Conservation (phyloP, 1,284 basidiomycete species). For the Hypsizygus ulmarius region DNA sequence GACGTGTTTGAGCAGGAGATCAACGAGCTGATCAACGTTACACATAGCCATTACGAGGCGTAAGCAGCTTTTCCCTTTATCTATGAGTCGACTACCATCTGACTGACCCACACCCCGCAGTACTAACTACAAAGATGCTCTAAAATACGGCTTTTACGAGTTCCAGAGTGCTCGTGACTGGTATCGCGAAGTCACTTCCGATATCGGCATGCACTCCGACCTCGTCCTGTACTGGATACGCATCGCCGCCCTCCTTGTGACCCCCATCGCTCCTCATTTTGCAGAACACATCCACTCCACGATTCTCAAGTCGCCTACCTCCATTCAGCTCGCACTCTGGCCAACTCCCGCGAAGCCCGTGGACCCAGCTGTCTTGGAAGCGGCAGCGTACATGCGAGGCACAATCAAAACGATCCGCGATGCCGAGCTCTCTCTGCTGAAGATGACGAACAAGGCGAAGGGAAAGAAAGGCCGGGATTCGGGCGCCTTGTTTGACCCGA, state of each 20-base stretch:
- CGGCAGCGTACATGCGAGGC: slow-evolving; percentile 81
- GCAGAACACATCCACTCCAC: slow-evolving; percentile 88
- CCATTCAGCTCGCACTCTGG: slow-evolving; percentile 83
- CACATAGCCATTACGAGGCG: slow-evolving; percentile 79
- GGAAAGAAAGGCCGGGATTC: slow-evolving; percentile 39
- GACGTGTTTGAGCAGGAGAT: slow-evolving; percentile 91
- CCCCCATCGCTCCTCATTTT: slow-evolving; percentile 94
- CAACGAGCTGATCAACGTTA: slow-evolving; percentile 79
- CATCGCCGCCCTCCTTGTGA: slow-evolving; percentile 74
- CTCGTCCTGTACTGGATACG: slow-evolving; percentile 82
- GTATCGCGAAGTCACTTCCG: slow-evolving; percentile 91
- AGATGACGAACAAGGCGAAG: slow-evolving; percentile 71
- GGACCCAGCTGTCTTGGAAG: slow-evolving; percentile 65
- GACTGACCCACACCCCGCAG: slow-evolving; percentile 40
- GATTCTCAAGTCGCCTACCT: slow-evolving; percentile 71
- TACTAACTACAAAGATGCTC: slow-evolving; percentile 92
- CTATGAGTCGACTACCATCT: slow-evolving; percentile 1
- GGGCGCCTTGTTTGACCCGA: slow-evolving; percentile 66
- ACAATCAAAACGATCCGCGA: slow-evolving; percentile 90
- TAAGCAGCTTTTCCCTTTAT: slow-evolving; percentile 37
- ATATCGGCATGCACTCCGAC: slow-evolving; percentile 89
- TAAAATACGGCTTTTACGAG: slow-evolving; percentile 97
- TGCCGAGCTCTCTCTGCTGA: slow-evolving; percentile 77
- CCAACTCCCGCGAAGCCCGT: slow-evolving; percentile 61
- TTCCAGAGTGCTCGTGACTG: slow-evolving; percentile 91